phyloP scores from a whole-genome alignment of 2,329 filamentous ascomycete genomes.

The Knoxdaviesia capensis region DNA sequence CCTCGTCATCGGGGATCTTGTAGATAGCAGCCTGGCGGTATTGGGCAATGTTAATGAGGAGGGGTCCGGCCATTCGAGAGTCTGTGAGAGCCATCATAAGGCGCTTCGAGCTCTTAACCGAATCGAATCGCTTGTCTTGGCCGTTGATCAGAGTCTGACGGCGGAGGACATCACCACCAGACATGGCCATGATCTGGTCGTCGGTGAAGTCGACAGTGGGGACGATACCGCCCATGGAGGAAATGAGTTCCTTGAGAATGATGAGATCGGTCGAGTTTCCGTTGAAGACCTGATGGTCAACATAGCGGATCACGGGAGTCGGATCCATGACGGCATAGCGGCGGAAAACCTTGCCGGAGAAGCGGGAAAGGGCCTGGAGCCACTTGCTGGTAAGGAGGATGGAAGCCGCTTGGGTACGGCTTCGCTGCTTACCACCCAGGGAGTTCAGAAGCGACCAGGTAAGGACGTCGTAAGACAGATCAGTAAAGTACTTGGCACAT shows the following conservation, averaged over 20 bases:
- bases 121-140: slow-evolving; percentile 64
- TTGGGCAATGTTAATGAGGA: slow-evolving; percentile 80
- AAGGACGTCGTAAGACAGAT: slow-evolving; percentile 79
- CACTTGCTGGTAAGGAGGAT: slow-evolving; percentile 68
- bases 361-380: slow-evolving; percentile 77
- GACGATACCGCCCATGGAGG: slow-evolving; percentile 84
- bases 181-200: slow-evolving; percentile 69
- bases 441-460: slow-evolving; percentile 80
- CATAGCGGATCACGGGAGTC: slow-evolving; percentile 72
- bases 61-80: slow-evolving; percentile 55
- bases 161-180: slow-evolving; percentile 61
- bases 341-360: slow-evolving; percentile 77
- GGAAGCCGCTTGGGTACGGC: slow-evolving; percentile 40
- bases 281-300: slow-evolving; percentile 60
- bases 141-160: slow-evolving; percentile 63
- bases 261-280: slow-evolving; percentile 83
- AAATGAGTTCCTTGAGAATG: slow-evolving; percentile 75
- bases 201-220: slow-evolving; percentile 79
- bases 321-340: slow-evolving; percentile 71
- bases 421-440: slow-evolving; percentile 38
- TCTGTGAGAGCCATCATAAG: slow-evolving; percentile 64
- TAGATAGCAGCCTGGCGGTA: slow-evolving; percentile 77
- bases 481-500: slow-evolving; percentile 84
- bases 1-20: slow-evolving; percentile 46
- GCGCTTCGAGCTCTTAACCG: slow-evolving; percentile 53